A percentile compares a stretch with the other conserved stretches of the same genome.
phyloP scores from a whole-genome alignment of 1,284 basidiomycete species.

The Peniophora sp. region DNA sequence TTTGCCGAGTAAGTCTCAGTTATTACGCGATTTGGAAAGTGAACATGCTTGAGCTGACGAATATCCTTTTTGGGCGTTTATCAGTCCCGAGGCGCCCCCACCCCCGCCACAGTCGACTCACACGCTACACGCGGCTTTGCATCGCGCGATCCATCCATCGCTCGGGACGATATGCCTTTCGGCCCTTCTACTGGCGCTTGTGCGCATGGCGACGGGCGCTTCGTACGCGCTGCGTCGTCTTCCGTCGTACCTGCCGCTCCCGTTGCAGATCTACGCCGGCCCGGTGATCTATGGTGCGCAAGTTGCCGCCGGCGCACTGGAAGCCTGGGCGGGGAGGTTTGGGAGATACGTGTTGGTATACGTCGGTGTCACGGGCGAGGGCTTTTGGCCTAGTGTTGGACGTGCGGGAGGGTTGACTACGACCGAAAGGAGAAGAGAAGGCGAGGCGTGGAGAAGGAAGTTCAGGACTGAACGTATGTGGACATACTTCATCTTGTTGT shows the following conservation, averaged over 20 bases:
- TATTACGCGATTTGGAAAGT: slow-evolving; percentile 2
- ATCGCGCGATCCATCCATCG: slow-evolving; percentile 74
- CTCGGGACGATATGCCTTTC: slow-evolving; percentile 75
- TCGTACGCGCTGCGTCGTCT: slow-evolving; percentile 43
- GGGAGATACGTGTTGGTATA: slow-evolving; percentile 83
- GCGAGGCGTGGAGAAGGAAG: slow-evolving; percentile 33
- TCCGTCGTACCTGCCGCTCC: slow-evolving; percentile 45
- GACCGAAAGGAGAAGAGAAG: slow-evolving; percentile 23
- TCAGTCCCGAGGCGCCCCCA: slow-evolving; percentile 39
- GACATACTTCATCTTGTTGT: slow-evolving; percentile 2
- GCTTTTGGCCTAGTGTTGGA: slow-evolving; percentile 74
- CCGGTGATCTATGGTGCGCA: slow-evolving; percentile 30
- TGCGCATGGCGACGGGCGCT: slow-evolving; percentile 47
- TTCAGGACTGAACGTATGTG: slow-evolving; percentile 52
- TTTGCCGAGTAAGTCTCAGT: slow-evolving; percentile 61
- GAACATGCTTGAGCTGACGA: no score
- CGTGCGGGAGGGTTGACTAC: slow-evolving; percentile 54
- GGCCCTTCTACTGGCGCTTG: slow-evolving; percentile 65
- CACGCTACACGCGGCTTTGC: slow-evolving; percentile 70
- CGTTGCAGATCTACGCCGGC: slow-evolving; percentile 30
- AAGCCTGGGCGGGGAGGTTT: slow-evolving; percentile 62
- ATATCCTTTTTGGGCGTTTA: not conserved
- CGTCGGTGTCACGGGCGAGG: slow-evolving; percentile 78
- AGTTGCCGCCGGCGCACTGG: slow-evolving; percentile 46
- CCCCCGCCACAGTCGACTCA: slow-evolving; percentile 55